phyloP scores from a whole-genome alignment of 2,329 filamentous ascomycete genomes.

The Dothideomycetes sp. region DNA sequence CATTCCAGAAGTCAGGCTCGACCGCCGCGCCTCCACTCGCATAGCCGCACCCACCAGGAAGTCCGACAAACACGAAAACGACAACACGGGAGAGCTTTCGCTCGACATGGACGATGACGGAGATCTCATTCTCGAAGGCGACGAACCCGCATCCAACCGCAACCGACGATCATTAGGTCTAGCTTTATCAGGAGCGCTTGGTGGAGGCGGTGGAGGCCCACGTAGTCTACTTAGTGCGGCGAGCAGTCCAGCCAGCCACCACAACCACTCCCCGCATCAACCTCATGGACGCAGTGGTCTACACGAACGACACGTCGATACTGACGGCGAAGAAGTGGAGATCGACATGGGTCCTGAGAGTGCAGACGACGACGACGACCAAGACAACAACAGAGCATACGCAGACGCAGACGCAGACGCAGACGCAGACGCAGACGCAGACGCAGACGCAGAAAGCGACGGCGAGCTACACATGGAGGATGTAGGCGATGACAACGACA shows the following conservation, averaged over 20 bases:
- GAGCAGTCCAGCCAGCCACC: slow-evolving; percentile 19
- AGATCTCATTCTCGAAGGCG: slow-evolving; percentile 23
- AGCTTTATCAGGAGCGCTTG: slow-evolving; percentile 13
- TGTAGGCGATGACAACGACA: slow-evolving; percentile 17
- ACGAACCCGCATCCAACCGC: slow-evolving; percentile 14
- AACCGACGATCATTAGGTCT: slow-evolving; percentile 16
- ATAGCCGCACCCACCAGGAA: slow-evolving; percentile 7
- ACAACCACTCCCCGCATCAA: slow-evolving; percentile 13
- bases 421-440: neutral
- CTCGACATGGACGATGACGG: slow-evolving; percentile 13
- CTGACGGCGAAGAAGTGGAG: slow-evolving; percentile 18
- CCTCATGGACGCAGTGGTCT: slow-evolving; percentile 10
- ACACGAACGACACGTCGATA: neutral
- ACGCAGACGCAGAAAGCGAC: slow-evolving; percentile 1
- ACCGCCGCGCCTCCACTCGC: slow-evolving; percentile 22
- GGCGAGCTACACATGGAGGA: slow-evolving; percentile 10
- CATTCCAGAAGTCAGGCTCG: slow-evolving; percentile 21
- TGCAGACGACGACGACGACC: slow-evolving; percentile 14
- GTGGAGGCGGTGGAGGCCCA: slow-evolving; percentile 26
- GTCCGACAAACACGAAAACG: slow-evolving; percentile 8
- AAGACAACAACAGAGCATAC: slow-evolving; percentile 24
- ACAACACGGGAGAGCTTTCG: slow-evolving; percentile 11
- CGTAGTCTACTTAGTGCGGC: slow-evolving; percentile 33
- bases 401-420: slow-evolving; percentile 12
- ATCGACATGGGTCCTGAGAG: slow-evolving; percentile 13